phyloP scores from a whole-genome alignment of 2,329 filamentous ascomycete species.

The Zymoseptoria brevis region DNA sequence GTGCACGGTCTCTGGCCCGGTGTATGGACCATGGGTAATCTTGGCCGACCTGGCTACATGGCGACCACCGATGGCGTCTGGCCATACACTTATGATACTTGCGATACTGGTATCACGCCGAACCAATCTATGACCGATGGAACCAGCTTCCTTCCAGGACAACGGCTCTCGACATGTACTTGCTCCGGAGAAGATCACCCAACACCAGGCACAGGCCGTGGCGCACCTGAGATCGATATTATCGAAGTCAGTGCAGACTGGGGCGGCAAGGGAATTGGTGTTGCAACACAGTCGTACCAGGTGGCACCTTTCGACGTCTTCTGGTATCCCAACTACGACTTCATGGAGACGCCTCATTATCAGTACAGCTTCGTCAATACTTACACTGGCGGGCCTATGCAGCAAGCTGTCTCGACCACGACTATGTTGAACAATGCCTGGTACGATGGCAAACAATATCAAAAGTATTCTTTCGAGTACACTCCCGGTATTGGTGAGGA shows the following conservation, averaged over 20 bases:
- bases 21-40: constrained; percentile 48
- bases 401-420: constrained; percentile 50
- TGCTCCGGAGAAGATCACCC: constrained; percentile 42
- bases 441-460: constrained; percentile 48
- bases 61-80: constrained; percentile 48
- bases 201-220: constrained; percentile 39
- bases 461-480: constrained; percentile 51
- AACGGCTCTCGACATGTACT: constrained; percentile 38
- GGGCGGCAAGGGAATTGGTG: constrained; percentile 31
- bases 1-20: constrained; percentile 47
- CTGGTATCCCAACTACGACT: constrained; percentile 47
- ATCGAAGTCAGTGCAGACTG: constrained; percentile 42
- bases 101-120: constrained; percentile 44
- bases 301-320: constrained; percentile 45
- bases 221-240: constrained; percentile 44
- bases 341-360: constrained; percentile 44
- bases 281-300: constrained; percentile 43
- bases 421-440: constrained; percentile 48
- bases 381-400: constrained; percentile 48
- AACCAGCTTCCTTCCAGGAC: constrained; percentile 37
- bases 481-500: constrained; percentile 40
- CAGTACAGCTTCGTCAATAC: constrained; percentile 42
- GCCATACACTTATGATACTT: constrained; percentile 47
- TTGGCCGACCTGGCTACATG: constrained; percentile 45
- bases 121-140: constrained; percentile 42